Evolutionary conservation across 495 filamentous ascomycete species (phyloP).

Genomic region (Hypoxylon fuscum): DNA sequence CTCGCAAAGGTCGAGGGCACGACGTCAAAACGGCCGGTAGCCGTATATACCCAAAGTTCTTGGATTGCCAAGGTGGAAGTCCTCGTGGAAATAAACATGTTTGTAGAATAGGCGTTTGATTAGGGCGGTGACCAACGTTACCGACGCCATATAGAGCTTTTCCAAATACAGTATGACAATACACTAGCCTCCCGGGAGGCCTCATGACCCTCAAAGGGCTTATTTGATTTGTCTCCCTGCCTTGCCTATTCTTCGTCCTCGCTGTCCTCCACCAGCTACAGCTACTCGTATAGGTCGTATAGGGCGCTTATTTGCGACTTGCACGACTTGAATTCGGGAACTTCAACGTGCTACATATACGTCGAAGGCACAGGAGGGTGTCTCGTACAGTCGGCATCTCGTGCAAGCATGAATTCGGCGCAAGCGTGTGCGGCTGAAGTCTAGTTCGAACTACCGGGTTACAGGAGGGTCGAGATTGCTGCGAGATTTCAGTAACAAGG

Average conservation of each 20-base stretch:
- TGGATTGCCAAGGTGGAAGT: slow-evolving; percentile 85
- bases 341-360: slow-evolving; percentile 76
- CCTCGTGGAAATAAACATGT: slow-evolving; percentile 79
- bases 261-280: slow-evolving; percentile 69
- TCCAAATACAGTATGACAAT: slow-evolving; percentile 20
- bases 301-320: slow-evolving; percentile 73
- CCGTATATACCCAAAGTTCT: slow-evolving; percentile 87
- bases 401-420: slow-evolving; percentile 61
- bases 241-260: slow-evolving; percentile 57
- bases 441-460: slow-evolving; percentile 79
- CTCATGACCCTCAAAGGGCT: slow-evolving; percentile 42
- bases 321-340: slow-evolving; percentile 74
- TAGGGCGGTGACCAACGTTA: slow-evolving; percentile 42
- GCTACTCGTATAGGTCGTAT: slow-evolving; percentile 76
- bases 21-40: too few species aligned
- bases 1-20: too few species aligned
- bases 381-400: slow-evolving; percentile 77
- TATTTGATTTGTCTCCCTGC: slow-evolving; percentile 50
- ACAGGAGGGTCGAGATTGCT: slow-evolving; percentile 84
- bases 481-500: too few species aligned
- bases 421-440: slow-evolving; percentile 67
- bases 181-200: slow-evolving; percentile 15
- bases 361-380: slow-evolving; percentile 84
- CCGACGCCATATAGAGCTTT: slow-evolving; percentile 38
- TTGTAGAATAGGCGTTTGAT: slow-evolving; percentile 45